Percentiles rank a stretch among this genome's conserved stretches.
Evolutionary conservation across 352 stramenopile species (phyloP).

Genomic region (Pythium utonaiense): DNA sequence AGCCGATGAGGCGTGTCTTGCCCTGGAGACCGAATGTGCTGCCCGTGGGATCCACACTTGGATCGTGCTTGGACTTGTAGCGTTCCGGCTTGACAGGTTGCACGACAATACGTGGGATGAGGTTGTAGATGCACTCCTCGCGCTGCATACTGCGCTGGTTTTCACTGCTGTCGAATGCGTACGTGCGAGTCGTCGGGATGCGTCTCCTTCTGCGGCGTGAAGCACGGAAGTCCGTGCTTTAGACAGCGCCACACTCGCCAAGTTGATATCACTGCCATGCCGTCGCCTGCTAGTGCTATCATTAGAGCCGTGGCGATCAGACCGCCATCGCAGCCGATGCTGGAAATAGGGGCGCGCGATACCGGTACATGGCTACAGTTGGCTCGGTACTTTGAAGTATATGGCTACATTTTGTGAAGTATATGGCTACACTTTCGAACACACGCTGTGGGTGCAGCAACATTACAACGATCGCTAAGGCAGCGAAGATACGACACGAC

Average conservation of each 20-base stretch:
- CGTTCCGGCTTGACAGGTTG: constrained; percentile 74
- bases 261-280: too few species aligned
- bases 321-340: background rate
- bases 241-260: background rate
- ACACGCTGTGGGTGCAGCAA: background rate
- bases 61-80: constrained; percentile 88
- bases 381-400: background rate
- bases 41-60: constrained; percentile 70
- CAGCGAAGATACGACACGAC: background rate
- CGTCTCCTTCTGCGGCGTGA: background rate
- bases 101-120: constrained; percentile 76
- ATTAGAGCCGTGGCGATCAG: background rate
- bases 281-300: too few species aligned
- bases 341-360: background rate
- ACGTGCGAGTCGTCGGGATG: background rate
- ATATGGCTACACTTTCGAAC: background rate
- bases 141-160: constrained; percentile 45
- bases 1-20: constrained; percentile 62
- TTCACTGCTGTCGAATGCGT: background rate
- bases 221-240: background rate
- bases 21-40: constrained; percentile 86
- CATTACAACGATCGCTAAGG: background rate
- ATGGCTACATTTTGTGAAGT: background rate
- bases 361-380: background rate
- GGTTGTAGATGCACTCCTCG: constrained; percentile 91